Conservation (phyloP, 345 rosid genomes). For the Aegle marmelos region DNA sequence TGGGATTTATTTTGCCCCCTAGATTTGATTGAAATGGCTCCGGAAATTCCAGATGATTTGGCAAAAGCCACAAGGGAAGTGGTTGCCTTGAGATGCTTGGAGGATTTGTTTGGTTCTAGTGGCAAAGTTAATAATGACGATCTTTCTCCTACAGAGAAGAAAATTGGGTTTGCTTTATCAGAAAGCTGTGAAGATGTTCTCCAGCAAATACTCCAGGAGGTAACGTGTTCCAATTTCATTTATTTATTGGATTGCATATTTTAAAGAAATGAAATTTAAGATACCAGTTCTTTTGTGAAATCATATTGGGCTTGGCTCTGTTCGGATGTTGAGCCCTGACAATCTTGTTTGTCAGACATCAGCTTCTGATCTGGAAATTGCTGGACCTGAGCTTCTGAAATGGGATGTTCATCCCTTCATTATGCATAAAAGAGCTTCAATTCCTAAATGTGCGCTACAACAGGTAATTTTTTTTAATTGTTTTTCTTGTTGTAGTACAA, state of each 20-base stretch:
- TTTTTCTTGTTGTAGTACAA: conserved; percentile 1
- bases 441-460: conserved; percentile 46
- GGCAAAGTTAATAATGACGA: conserved; percentile 9
- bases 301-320: neutral
- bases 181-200: conserved; percentile 49
- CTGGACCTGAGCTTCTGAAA: conserved; percentile 36
- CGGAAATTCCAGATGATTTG: conserved; percentile 27
- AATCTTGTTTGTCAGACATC: conserved; percentile 25
- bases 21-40: conserved; percentile 48
- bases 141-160: conserved; percentile 18
- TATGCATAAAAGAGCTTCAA: conserved; percentile 43
- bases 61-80: conserved; percentile 38
- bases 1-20: neutral
- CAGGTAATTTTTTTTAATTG: conserved; percentile 29
- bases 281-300: neutral
- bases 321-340: neutral
- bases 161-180: conserved; percentile 29
- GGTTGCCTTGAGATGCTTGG: conserved; percentile 61
- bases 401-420: conserved; percentile 51
- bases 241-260: neutral
- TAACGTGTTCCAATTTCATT: conserved; percentile 11
- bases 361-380: conserved; percentile 25
- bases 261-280: neutral
- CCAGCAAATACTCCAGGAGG: conserved; percentile 32
- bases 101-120: conserved; percentile 36